Conservation (phyloP, 2,329 filamentous ascomycete species). For the Hypoxylon sp. region DNA sequence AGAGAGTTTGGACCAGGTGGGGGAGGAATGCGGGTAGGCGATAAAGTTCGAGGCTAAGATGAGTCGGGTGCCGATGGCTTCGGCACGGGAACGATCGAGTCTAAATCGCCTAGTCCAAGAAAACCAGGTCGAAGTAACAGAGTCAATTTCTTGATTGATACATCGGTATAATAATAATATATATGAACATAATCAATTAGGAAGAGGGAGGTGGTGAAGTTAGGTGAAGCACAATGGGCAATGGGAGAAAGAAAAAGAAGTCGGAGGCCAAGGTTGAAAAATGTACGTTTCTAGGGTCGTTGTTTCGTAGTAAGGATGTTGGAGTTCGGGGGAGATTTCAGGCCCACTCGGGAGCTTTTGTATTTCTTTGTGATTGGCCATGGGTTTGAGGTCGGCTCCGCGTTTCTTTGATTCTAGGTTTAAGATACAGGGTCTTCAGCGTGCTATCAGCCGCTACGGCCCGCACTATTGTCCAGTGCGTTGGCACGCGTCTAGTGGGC, state of each 20-base stretch:
- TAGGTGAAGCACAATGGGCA: constrained; percentile 6
- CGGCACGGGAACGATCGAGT: constrained; percentile 21
- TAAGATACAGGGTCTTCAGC: constrained; percentile 18
- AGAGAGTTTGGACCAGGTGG: constrained; percentile 27
- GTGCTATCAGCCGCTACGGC: constrained; percentile 29
- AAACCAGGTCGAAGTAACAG: not conserved
- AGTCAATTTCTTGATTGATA: constrained; percentile 1
- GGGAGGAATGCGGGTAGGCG: constrained; percentile 30
- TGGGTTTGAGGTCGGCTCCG: constrained; percentile 8
- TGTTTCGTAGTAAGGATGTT: constrained; percentile 19
- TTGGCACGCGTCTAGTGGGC: constrained; percentile 25
- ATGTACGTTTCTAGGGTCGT: constrained; percentile 16
- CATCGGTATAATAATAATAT: constrained; percentile 14
- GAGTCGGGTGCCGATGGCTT: constrained; percentile 8
- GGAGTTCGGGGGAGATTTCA: constrained; percentile 15
- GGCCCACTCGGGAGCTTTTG: constrained; percentile 1
- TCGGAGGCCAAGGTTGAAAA: constrained; percentile 28
- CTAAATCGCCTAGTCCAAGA: constrained; percentile 2
- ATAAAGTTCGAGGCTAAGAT: constrained; percentile 39
- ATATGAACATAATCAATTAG: constrained; percentile 9
- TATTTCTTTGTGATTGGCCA: constrained; percentile 21
- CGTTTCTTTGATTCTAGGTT: constrained; percentile 19
- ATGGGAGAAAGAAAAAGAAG: constrained; percentile 16
- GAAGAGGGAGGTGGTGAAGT: constrained; percentile 1
- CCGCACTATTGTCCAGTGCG: constrained; percentile 31